Evolutionary conservation across 306 rosid genomes (phyloP).

Genomic region (Cicer yamashitae): DNA sequence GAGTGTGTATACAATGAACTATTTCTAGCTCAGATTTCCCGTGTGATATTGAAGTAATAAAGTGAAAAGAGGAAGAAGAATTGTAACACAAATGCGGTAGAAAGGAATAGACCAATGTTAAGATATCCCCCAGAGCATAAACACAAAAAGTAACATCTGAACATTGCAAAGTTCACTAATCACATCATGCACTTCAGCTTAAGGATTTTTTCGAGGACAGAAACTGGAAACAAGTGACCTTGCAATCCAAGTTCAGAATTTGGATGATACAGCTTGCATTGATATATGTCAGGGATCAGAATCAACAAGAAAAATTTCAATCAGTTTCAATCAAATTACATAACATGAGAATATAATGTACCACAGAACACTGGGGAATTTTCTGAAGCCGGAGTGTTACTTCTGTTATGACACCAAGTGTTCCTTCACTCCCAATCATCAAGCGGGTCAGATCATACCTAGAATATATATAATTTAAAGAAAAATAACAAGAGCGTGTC

Average conservation of each 20-base stretch:
- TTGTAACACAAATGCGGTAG: background rate
- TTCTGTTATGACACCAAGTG: constrained; percentile 93
- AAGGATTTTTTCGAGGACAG: background rate
- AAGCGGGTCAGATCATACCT: constrained; percentile 96
- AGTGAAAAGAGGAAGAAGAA: constrained; percentile 25
- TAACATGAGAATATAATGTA: constrained; percentile 38
- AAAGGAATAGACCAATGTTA: constrained; percentile 16
- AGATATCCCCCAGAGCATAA: background rate
- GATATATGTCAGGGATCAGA: constrained; percentile 36
- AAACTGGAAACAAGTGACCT: constrained; percentile 37
- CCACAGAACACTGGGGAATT: constrained; percentile 90
- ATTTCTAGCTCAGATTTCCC: background rate
- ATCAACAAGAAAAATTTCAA: constrained; percentile 28
- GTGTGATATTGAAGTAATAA: constrained; percentile 13
- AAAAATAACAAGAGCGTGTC: constrained; percentile 12
- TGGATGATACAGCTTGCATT: constrained; percentile 23
- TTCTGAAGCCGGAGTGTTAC: constrained; percentile 88
- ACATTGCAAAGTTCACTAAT: constrained; percentile 30
- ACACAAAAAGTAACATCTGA: constrained; percentile 17
- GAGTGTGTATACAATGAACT: constrained; percentile 5
- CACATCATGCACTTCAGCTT: constrained; percentile 12
- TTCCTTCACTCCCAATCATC: constrained; percentile 99
- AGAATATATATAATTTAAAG: constrained; percentile 34
- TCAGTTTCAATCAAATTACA: constrained; percentile 27
- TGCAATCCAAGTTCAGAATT: constrained; percentile 32